Conservation (phyloP, 495 filamentous ascomycete species). For the Podospora anserina region DNA sequence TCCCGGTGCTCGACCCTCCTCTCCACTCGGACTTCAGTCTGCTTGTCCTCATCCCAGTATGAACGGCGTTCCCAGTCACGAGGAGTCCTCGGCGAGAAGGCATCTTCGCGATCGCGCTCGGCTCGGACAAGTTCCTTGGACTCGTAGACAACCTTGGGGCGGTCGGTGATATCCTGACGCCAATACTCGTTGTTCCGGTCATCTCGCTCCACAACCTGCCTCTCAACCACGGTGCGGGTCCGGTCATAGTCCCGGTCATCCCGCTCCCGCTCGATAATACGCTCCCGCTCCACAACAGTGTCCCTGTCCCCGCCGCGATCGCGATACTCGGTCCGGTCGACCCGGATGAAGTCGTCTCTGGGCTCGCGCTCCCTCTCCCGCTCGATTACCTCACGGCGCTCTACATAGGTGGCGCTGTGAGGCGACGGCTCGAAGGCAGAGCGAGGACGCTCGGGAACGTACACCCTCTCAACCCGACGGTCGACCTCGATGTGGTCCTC, state of each 20-base stretch:
- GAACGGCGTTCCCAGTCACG: slow-evolving; percentile 43
- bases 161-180: slow-evolving; percentile 23
- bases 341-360: slow-evolving; percentile 29
- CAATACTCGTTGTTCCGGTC: slow-evolving; percentile 28
- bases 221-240: slow-evolving; percentile 30
- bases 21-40: slow-evolving; percentile 43
- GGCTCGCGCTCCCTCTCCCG: slow-evolving; percentile 50
- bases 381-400: slow-evolving; percentile 33
- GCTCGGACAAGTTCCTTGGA: slow-evolving; percentile 38
- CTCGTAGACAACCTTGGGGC: slow-evolving; percentile 38
- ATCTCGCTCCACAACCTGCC: slow-evolving; percentile 31
- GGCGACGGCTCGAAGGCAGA: slow-evolving; percentile 41
- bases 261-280: slow-evolving; percentile 37
- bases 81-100: slow-evolving; percentile 25
- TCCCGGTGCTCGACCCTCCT: slow-evolving; percentile 44
- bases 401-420: slow-evolving; percentile 37
- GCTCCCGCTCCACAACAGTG: slow-evolving; percentile 33
- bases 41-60: slow-evolving; percentile 41
- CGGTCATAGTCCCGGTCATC: slow-evolving; percentile 38
- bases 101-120: slow-evolving; percentile 30
- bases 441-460: slow-evolving; percentile 45
- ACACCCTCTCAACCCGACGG: slow-evolving; percentile 42
- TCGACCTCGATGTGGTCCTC: slow-evolving; percentile 47
- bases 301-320: slow-evolving; percentile 24
- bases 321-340: slow-evolving; percentile 29